Evolutionary conservation across 2,329 filamentous ascomycete genomes (phyloP).

Genomic region (Samsoniella hepiali): DNA sequence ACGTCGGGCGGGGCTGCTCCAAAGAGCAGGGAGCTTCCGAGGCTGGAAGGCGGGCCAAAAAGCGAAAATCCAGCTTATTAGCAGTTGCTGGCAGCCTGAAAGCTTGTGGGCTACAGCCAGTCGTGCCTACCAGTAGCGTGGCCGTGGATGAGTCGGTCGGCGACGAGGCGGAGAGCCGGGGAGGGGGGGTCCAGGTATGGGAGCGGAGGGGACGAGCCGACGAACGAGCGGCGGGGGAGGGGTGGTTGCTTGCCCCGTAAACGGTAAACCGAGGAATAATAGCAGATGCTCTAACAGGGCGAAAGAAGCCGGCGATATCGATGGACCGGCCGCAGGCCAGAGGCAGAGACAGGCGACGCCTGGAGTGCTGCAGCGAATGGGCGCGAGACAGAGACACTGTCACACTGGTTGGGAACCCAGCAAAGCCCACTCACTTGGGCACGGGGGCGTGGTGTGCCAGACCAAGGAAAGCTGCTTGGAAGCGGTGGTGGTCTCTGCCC

Average conservation of each 20-base stretch:
- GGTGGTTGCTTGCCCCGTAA: background rate
- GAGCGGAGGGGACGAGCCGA: background rate
- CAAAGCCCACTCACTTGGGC: conserved; percentile 4
- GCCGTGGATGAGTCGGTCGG: background rate
- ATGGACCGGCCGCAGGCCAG: background rate
- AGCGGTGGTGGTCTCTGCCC: background rate
- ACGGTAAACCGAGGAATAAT: background rate
- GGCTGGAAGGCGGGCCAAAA: background rate
- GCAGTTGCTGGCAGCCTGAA: background rate
- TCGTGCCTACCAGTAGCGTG: no score
- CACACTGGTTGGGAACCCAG: background rate
- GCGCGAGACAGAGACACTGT: background rate
- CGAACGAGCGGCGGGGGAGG: background rate
- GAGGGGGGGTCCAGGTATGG: background rate
- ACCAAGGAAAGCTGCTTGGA: background rate
- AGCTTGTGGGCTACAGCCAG: background rate
- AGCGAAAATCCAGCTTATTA: background rate
- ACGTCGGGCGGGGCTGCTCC: conserved; percentile 10
- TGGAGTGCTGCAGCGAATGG: conserved; percentile 8
- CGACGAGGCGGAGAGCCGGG: background rate
- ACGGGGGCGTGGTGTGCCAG: background rate
- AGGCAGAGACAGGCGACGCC: background rate
- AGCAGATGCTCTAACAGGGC: background rate
- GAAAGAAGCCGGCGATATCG: background rate
- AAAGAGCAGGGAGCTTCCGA: background rate